Percentiles rank a stretch among this genome's conserved stretches.
phyloP scores from a whole-genome alignment of 2,329 filamentous ascomycete species.

The Sporothrix protearum region DNA sequence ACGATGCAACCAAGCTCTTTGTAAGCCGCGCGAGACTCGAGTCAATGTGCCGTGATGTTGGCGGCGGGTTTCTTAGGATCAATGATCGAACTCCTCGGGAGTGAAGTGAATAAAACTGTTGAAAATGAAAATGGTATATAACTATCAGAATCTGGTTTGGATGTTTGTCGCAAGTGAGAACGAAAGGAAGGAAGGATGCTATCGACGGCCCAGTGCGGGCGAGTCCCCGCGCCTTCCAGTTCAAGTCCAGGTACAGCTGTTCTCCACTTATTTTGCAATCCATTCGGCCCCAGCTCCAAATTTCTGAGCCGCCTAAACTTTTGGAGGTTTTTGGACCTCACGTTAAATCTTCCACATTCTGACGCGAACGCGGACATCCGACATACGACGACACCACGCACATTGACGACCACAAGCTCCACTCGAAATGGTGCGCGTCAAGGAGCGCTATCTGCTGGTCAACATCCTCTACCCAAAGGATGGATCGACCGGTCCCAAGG shows the following conservation, averaged over 20 bases:
- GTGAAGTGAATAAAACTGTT: not conserved
- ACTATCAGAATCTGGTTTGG: not conserved
- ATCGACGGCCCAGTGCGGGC: not conserved
- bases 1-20: too few relatives aligned
- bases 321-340: not conserved
- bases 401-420: not conserved
- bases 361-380: not conserved
- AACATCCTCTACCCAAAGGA: slow-evolving; percentile 81
- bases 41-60: not conserved
- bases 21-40: too few relatives aligned
- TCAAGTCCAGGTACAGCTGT: not conserved
- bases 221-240: not conserved
- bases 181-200: not conserved
- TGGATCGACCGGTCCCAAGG: slow-evolving; percentile 36
- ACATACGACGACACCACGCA: too few relatives aligned
- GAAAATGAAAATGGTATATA: not conserved
- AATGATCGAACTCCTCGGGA: not conserved
- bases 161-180: not conserved
- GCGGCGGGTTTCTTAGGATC: not conserved
- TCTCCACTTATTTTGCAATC: slow-evolving; percentile 20
- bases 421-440: slow-evolving; percentile 74
- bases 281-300: slow-evolving; percentile 3
- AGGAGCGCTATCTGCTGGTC: slow-evolving; percentile 92
- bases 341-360: not conserved
- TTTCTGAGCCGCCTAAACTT: slow-evolving; percentile 17